phyloP scores from a whole-genome alignment of 495 filamentous ascomycete genomes.

The Xylaria flabelliformis region DNA sequence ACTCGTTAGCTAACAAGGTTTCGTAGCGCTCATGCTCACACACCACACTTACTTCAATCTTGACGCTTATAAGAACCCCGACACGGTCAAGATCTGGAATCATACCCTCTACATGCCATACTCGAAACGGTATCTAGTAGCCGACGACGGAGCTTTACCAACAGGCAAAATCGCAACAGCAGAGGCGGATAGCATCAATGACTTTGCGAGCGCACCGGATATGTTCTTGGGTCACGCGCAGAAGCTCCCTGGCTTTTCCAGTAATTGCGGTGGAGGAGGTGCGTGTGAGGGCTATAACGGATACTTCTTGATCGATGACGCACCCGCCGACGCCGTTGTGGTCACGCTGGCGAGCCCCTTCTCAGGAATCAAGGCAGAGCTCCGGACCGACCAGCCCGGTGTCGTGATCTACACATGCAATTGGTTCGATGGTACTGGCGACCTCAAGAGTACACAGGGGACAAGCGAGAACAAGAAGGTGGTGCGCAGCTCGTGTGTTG shows the following conservation, averaged over 20 bases:
- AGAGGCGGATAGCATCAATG: constrained; percentile 63
- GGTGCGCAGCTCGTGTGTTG: constrained; percentile 63
- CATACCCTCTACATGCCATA: constrained; percentile 75
- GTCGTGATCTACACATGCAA: constrained; percentile 76
- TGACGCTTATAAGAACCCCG: constrained; percentile 70
- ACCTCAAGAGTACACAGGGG: constrained; percentile 68
- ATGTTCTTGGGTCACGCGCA: constrained; percentile 72
- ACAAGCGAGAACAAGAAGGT: constrained; percentile 54
- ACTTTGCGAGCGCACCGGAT: constrained; percentile 66
- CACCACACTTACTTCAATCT: constrained; percentile 82
- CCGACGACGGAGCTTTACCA: constrained; percentile 73
- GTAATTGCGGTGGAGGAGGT: constrained; percentile 67
- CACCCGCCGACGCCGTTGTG: constrained; percentile 63
- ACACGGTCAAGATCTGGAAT: constrained; percentile 68
- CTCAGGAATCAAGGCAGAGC: constrained; percentile 72
- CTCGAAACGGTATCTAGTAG: constrained; percentile 70
- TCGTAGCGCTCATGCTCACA: constrained; percentile 29
- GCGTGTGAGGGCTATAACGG: constrained; percentile 82
- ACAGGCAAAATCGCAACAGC: constrained; percentile 72
- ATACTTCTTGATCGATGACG: constrained; percentile 73
- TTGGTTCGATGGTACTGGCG: constrained; percentile 67
- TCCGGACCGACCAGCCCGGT: constrained; percentile 72
- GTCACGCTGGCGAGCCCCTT: constrained; percentile 62
- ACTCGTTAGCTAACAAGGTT: constrained; percentile 50
- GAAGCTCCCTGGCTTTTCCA: constrained; percentile 59